Conservation (phyloP, 768 basidiomycete genomes). For the Melanogaster broomeanus region DNA sequence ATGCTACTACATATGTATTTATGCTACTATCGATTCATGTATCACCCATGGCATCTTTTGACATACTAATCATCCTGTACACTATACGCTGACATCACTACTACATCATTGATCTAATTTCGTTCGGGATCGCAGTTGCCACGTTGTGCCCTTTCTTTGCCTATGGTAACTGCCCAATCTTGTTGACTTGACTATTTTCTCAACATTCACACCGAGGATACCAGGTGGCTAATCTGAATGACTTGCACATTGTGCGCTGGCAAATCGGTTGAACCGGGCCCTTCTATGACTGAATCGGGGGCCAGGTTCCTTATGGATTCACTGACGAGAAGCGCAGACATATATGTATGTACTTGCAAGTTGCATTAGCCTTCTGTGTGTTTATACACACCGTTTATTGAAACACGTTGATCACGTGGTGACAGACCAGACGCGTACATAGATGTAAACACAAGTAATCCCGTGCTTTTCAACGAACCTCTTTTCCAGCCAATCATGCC, state of each 20-base stretch:
- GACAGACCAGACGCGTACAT: constrained; percentile 3
- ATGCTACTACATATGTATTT: constrained; percentile 1
- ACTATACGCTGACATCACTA: constrained; percentile 1
- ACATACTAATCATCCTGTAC: not conserved
- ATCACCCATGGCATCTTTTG: constrained; percentile 4
- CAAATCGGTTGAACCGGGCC: too few species aligned
- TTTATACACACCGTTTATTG: too few species aligned
- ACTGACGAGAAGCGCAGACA: too few species aligned
- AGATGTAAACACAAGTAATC: constrained; percentile 1
- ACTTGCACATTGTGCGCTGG: too few species aligned
- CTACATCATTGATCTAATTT: constrained; percentile 2
- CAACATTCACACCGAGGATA: too few species aligned
- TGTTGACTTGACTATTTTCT: too few species aligned
- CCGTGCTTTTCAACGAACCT: not conserved
- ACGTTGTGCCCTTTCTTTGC: not conserved
- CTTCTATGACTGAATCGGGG: too few species aligned
- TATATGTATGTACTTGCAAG: too few species aligned
- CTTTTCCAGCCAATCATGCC: not conserved
- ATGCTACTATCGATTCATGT: constrained; percentile 9
- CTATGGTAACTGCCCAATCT: too few species aligned
- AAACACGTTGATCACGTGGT: not conserved
- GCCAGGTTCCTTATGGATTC: too few species aligned
- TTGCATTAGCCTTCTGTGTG: too few species aligned
- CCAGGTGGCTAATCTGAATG: too few species aligned
- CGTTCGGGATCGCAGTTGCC: not conserved